A percentile compares a stretch with the other conserved stretches of the same genome.
Conservation (phyloP, 148 eudicot species). For the Agrostemma githago region DNA sequence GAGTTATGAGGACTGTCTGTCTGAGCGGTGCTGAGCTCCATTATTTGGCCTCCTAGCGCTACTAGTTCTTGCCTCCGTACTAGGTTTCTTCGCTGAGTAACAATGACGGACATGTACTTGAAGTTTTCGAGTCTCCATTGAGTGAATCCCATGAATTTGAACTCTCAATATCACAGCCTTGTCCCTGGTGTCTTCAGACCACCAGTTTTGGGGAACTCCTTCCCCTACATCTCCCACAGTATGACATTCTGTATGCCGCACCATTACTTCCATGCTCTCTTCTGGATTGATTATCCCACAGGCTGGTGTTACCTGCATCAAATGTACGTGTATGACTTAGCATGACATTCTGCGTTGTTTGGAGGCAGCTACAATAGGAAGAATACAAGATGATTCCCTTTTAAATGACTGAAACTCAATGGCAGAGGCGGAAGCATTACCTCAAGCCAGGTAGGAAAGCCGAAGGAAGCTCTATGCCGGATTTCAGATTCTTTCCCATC, state of each 20-base stretch:
- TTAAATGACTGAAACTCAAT: not conserved
- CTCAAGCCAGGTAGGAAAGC: constrained; percentile 96
- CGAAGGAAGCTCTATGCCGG: constrained; percentile 60
- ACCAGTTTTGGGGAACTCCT: constrained; percentile 70
- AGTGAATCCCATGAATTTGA: constrained; percentile 41
- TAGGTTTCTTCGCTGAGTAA: constrained; percentile 46
- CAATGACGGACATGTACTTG: constrained; percentile 50
- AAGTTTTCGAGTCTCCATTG: constrained; percentile 44
- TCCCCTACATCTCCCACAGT: constrained; percentile 59
- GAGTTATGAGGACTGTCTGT: constrained; percentile 31
- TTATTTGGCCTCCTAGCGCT: constrained; percentile 41
- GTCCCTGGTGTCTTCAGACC: constrained; percentile 75
- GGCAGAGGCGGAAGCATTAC: constrained; percentile 30
- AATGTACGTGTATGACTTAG: not conserved
- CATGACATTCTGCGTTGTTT: not conserved
- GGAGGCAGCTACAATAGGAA: not conserved
- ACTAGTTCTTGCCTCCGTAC: constrained; percentile 39
- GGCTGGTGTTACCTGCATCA: constrained; percentile 69
- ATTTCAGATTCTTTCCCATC: constrained; percentile 45
- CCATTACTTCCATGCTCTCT: constrained; percentile 53
- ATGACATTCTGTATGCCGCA: constrained; percentile 63
- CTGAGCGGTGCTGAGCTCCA: constrained; percentile 30
- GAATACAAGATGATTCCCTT: not conserved
- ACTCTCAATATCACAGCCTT: constrained; percentile 57
- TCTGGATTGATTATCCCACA: constrained; percentile 66